Evolutionary conservation across 176 grass and related monocot genomes (phyloP).

Genomic region (Oryza punctata): DNA sequence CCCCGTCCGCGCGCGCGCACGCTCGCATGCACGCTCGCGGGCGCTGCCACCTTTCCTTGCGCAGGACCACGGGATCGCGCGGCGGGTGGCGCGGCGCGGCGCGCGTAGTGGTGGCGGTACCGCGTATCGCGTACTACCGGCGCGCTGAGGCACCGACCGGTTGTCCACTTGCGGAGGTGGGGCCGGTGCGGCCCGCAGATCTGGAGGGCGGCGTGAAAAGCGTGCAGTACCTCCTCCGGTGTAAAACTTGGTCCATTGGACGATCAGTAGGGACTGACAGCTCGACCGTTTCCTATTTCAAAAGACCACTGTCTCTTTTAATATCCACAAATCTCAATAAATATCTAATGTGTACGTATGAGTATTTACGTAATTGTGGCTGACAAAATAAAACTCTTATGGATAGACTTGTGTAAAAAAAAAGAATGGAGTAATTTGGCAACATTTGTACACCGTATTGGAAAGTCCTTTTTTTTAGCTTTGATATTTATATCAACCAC

Average conservation of each 20-base stretch:
- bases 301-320: background rate
- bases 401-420: no score
- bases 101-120: conserved; percentile 6
- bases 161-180: conserved; percentile 10
- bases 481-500: no score
- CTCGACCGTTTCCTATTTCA: background rate
- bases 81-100: background rate
- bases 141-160: conserved; percentile 16
- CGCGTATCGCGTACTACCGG: background rate
- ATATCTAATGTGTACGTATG: background rate
- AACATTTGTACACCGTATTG: no score
- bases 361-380: no score
- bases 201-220: background rate
- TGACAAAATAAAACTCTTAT: no score
- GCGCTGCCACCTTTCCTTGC: conserved; percentile 2
- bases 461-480: no score
- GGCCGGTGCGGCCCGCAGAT: background rate
- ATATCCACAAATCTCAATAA: background rate
- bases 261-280: background rate
- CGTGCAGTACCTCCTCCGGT: background rate
- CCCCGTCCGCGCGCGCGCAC: conserved; percentile 29
- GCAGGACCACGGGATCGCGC: conserved; percentile 25
- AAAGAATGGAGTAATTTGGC: no score
- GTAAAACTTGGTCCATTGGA: background rate
- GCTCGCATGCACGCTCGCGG: conserved; percentile 40